Evolutionary conservation across 306 rosid genomes (phyloP).

Genomic region (Pyrus communis): DNA sequence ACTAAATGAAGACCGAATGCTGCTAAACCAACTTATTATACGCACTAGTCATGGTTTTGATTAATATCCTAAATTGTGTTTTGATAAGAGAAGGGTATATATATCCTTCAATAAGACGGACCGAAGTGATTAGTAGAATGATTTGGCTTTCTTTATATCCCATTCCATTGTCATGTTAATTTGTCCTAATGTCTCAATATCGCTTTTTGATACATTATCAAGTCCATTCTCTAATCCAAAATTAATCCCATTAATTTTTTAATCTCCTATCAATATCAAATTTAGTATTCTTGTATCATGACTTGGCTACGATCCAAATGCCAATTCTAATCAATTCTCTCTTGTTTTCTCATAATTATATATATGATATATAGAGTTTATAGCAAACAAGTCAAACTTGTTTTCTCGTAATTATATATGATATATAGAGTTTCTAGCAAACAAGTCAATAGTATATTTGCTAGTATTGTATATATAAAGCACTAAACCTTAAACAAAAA

Average conservation of each 20-base stretch:
- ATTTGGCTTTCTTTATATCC: constrained; percentile 8
- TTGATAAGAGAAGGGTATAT: no score
- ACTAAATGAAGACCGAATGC: neutral
- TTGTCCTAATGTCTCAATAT: neutral
- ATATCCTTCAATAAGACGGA: neutral
- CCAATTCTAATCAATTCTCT: neutral
- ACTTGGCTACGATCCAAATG: neutral
- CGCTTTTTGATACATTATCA: neutral
- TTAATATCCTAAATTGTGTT: neutral
- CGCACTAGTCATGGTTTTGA: neutral
- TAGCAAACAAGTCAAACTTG: no score
- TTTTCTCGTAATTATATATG: no score
- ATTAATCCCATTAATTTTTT: neutral
- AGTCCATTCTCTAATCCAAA: neutral
- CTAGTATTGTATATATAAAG: no score
- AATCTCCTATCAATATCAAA: neutral
- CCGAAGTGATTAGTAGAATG: neutral
- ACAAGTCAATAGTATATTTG: no score
- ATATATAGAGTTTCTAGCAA: no score
- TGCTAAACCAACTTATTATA: neutral
- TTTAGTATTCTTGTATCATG: neutral
- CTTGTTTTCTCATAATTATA: no score
- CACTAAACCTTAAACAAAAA: no score
- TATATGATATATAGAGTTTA: no score
- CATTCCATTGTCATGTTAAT: constrained; percentile 1